These are phyloP conservation scores for Paecilomyces sp. DNA, from an alignment of 2,329 filamentous ascomycete species.

Conservation along the genomic window DNA sequence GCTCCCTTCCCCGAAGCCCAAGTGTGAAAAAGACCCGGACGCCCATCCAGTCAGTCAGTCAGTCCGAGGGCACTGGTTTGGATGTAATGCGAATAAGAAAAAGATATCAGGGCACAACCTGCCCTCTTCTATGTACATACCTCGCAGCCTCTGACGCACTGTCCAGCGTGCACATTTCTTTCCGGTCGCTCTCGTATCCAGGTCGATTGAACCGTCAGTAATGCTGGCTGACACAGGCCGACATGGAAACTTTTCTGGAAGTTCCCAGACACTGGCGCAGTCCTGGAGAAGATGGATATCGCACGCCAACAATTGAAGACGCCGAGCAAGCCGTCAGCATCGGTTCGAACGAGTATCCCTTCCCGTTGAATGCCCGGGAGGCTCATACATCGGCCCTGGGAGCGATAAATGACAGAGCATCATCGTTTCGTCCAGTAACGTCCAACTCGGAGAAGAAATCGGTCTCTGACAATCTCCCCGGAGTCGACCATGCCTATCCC, in stretches of 20 bases:
- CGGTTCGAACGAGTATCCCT: conserved; percentile 6
- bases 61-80: not conserved
- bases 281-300: conserved; percentile 37
- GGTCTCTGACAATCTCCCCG: not conserved
- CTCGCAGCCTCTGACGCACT: no score
- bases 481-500: not conserved
- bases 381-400: conserved; percentile 24
- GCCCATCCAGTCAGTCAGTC: not conserved
- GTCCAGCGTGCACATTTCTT: not conserved
- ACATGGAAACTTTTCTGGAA: not conserved
- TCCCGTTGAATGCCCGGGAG: conserved; percentile 11
- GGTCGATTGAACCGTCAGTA: not conserved
- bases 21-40: not conserved
- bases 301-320: conserved; percentile 40
- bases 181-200: not conserved
- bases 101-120: not conserved
- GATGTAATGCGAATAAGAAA: not conserved
- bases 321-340: conserved; percentile 17
- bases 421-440: conserved; percentile 8
- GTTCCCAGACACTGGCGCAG: conserved; percentile 27
- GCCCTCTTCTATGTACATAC: not conserved
- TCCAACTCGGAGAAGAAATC: not conserved
- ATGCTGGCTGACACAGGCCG: not conserved
- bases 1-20: not conserved
- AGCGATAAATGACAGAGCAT: conserved; percentile 10